Percentiles rank a stretch among this genome's conserved stretches.
phyloP scores from a whole-genome alignment of 2,329 filamentous ascomycete species.

The Graphilbum sp. region DNA sequence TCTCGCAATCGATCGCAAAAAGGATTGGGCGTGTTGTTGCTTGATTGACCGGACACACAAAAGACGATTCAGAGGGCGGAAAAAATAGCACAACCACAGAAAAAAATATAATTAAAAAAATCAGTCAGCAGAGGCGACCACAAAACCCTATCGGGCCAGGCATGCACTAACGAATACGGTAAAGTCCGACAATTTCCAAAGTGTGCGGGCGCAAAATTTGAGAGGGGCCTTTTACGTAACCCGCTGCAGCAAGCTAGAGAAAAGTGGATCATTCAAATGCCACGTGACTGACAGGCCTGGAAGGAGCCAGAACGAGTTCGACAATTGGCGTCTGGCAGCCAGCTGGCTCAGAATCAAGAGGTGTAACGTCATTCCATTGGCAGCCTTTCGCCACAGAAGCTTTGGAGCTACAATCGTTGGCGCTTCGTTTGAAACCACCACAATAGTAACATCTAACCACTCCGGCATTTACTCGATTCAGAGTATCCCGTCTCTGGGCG shows the following conservation, averaged over 20 bases:
- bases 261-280: no score
- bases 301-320: no score
- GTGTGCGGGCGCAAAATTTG: constrained; percentile 4
- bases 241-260: no score
- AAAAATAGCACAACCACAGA: constrained; percentile 5
- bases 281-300: no score
- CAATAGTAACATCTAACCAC: not conserved
- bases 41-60: not conserved
- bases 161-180: constrained; percentile 3
- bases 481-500: no score
- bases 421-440: not conserved
- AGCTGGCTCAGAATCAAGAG: no score
- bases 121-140: constrained; percentile 6
- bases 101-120: constrained; percentile 8
- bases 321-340: constrained; percentile 2
- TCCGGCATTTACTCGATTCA: no score
- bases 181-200: constrained; percentile 6
- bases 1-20: constrained; percentile 3
- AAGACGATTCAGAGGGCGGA: not conserved
- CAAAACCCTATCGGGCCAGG: not conserved
- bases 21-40: constrained; percentile 4
- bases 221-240: no score
- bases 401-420: constrained; percentile 2
- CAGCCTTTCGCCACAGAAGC: constrained; percentile 7
- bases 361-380: constrained; percentile 10